Percentiles rank a stretch among this genome's conserved stretches.
Conservation (phyloP, 306 rosid species). For the Crotalaria pallida region DNA sequence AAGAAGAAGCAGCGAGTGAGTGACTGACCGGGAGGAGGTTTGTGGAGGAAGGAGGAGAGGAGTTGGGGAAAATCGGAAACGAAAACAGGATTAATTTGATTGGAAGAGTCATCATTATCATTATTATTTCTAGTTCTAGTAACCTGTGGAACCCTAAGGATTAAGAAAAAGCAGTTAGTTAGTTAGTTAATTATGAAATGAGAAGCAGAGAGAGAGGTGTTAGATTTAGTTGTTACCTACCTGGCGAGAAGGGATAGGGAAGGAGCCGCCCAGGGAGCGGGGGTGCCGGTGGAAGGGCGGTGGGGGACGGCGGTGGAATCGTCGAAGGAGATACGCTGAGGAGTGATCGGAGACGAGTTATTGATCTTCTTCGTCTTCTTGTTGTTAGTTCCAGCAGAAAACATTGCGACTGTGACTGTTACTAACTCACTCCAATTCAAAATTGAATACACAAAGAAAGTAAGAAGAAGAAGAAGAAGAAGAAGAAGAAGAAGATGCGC, state of each 20-base stretch:
- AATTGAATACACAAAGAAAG: no score
- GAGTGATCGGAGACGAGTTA: constrained; percentile 58
- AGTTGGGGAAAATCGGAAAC: constrained; percentile 83
- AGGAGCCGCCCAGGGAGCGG: constrained; percentile 98
- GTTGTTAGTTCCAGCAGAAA: constrained; percentile 48
- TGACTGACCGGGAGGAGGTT: constrained; percentile 54
- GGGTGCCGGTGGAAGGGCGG: constrained; percentile 88
- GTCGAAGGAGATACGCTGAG: constrained; percentile 28
- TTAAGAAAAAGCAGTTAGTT: no score
- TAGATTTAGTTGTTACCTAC: constrained; percentile 23
- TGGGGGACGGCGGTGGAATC: constrained; percentile 45
- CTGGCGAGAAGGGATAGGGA: constrained; percentile 91
- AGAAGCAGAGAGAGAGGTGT: neutral
- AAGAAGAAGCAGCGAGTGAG: no score
- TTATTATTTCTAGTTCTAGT: constrained; percentile 51
- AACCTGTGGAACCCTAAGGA: constrained; percentile 63
- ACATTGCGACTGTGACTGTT: constrained; percentile 39
- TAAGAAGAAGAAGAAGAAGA: no score
- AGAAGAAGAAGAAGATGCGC: no score
- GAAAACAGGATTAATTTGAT: constrained; percentile 65
- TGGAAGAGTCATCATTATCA: constrained; percentile 42
- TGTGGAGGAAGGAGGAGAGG: constrained; percentile 53
- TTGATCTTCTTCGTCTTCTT: constrained; percentile 66
- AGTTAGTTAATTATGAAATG: neutral
- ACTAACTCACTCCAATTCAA: neutral